Percentiles rank a stretch among this genome's conserved stretches.
Evolutionary conservation across 805 yeast genomes (phyloP).

Genomic region (Saturnispora serradocipensis): DNA sequence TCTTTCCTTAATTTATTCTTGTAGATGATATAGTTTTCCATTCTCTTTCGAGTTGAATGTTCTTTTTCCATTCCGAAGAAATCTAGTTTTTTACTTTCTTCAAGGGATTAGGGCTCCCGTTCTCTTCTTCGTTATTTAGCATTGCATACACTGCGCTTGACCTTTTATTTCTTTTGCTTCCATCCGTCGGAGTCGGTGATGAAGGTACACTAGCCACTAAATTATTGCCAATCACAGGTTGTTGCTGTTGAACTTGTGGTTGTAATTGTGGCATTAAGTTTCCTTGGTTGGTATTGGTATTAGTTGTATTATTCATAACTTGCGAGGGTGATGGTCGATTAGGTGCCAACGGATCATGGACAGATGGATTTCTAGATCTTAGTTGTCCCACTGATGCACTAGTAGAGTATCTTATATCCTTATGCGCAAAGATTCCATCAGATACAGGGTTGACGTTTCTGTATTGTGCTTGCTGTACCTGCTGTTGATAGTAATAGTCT

Average conservation of each 20-base stretch:
- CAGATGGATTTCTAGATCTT: constrained; percentile 32
- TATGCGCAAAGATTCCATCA: constrained; percentile 15
- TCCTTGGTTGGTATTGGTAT: not conserved
- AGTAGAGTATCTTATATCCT: constrained; percentile 25
- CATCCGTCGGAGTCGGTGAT: not conserved
- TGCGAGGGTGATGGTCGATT: not conserved
- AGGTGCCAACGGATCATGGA: constrained; percentile 28
- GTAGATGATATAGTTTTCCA: not conserved
- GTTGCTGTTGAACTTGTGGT: not conserved
- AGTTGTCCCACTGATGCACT: constrained; percentile 11
- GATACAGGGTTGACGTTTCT: constrained; percentile 17
- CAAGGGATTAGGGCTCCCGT: not conserved
- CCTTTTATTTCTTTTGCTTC: not conserved
- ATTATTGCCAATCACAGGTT: too few relatives aligned
- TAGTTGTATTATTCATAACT: not conserved
- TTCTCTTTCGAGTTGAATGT: not conserved
- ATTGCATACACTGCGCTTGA: constrained; percentile 8
- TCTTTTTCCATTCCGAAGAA: not conserved
- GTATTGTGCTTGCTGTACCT: constrained; percentile 10
- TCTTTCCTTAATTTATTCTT: not conserved
- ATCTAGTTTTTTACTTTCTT: not conserved
- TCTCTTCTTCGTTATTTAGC: constrained; percentile 4
- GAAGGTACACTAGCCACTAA: not conserved
- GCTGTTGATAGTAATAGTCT: constrained; percentile 6
- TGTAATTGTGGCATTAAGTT: not conserved